Conservation (phyloP, 805 yeast genomes). For the Clavispora santaluciae region DNA sequence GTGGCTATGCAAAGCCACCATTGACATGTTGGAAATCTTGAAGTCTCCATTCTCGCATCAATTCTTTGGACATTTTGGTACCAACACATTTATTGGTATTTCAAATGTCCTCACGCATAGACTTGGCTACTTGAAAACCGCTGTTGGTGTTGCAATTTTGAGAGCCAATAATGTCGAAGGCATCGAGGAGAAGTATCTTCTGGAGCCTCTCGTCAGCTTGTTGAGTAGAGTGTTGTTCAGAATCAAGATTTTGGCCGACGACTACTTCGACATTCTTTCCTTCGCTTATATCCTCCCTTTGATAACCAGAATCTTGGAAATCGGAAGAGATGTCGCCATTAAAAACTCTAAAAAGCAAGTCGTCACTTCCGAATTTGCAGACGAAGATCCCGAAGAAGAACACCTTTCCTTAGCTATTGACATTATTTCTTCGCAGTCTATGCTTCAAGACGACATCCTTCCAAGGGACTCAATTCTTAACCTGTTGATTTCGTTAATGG, state of each 20-base stretch:
- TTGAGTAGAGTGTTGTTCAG: conserved; percentile 69
- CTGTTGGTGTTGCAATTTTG: conserved; percentile 67
- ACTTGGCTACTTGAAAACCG: conserved; percentile 44
- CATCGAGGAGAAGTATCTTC: conserved; percentile 42
- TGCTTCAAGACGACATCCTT: conserved; percentile 58
- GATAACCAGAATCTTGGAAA: conserved; percentile 59
- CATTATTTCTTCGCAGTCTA: conserved; percentile 61
- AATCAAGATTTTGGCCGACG: conserved; percentile 69
- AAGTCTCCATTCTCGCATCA: conserved; percentile 25
- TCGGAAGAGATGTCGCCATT: conserved; percentile 55
- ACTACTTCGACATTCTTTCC: conserved; percentile 61
- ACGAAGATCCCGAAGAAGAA: conserved; percentile 87
- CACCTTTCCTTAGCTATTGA: conserved; percentile 74
- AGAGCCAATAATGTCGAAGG: conserved; percentile 46
- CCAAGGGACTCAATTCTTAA: conserved; percentile 65
- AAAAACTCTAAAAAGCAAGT: conserved; percentile 47
- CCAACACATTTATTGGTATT: conserved; percentile 49
- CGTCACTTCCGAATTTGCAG: conserved; percentile 63
- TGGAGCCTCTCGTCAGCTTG: conserved; percentile 51
- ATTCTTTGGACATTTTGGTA: conserved; percentile 41
- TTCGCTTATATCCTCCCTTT: conserved; percentile 75
- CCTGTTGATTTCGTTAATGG: conserved; percentile 61
- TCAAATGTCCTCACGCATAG: conserved; percentile 50
- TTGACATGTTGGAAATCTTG: conserved; percentile 43
- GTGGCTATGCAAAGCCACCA: conserved; percentile 74